Evolutionary conservation across 148 eudicot species (phyloP).

Genomic region (Vaccinium corymbosum): DNA sequence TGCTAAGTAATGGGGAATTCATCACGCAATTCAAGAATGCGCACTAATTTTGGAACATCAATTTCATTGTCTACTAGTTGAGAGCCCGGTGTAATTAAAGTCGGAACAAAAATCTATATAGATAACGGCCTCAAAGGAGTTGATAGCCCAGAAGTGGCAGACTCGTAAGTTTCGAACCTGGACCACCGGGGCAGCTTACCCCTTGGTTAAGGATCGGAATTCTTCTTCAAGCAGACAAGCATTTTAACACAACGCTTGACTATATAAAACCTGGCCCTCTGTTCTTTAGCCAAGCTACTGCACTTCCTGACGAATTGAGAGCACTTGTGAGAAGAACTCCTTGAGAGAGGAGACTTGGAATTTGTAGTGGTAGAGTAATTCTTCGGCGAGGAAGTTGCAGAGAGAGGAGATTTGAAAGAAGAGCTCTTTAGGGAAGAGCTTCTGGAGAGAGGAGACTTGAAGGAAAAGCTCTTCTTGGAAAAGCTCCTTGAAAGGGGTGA

Average conservation of each 20-base stretch:
- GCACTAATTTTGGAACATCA: background rate
- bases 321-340: constrained; percentile 58
- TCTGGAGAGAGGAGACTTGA: constrained; percentile 35
- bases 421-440: constrained; percentile 56
- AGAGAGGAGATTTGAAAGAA: background rate
- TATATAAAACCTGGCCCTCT: constrained; percentile 72
- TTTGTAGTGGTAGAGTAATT: background rate
- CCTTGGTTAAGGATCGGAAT: constrained; percentile 47
- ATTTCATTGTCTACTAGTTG: too few species aligned
- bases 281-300: constrained; percentile 70
- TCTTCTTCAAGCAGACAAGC: constrained; percentile 76
- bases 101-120: too few species aligned
- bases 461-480: constrained; percentile 27
- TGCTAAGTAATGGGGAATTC: too few species aligned
- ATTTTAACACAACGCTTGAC: constrained; percentile 79
- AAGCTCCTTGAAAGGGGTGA: constrained; percentile 26
- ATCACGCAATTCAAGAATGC: too few species aligned
- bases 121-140: too few species aligned
- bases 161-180: too few species aligned
- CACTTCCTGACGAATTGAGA: constrained; percentile 64
- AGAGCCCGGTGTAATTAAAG: too few species aligned
- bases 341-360: constrained; percentile 31
- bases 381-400: background rate
- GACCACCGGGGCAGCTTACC: too few species aligned
- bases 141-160: too few species aligned